Conservation (phyloP, 2,329 filamentous ascomycete genomes). For the Macroventuria anomochaeta region DNA sequence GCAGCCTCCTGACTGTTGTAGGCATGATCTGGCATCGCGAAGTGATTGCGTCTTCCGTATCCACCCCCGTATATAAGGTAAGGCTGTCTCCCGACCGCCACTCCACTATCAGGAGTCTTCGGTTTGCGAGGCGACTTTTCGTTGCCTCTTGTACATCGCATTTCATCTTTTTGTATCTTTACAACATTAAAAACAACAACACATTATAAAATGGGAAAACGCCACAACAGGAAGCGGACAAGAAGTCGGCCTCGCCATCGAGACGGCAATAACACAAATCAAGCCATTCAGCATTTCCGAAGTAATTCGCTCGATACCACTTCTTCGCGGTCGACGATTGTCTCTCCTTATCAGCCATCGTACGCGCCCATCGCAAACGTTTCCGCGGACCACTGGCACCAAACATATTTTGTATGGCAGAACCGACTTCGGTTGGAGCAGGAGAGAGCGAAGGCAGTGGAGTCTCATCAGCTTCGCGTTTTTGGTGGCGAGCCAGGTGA, state of each 20-base stretch:
- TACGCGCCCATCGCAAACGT: conserved; percentile 25
- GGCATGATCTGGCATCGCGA: conserved; percentile 29
- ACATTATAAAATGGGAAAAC: conserved; percentile 44
- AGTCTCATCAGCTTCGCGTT: conserved; percentile 49
- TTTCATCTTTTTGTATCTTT: conserved; percentile 16
- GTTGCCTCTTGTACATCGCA: conserved; percentile 11
- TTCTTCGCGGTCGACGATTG: conserved; percentile 31
- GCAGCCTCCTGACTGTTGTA: conserved; percentile 37
- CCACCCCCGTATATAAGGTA: conserved; percentile 40
- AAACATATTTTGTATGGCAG: conserved; percentile 49
- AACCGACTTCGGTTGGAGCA: conserved; percentile 38
- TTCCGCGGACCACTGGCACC: conserved; percentile 44
- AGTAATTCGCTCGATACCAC: conserved; percentile 41
- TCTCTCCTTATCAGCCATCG: conserved; percentile 31
- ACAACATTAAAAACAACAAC: conserved; percentile 1
- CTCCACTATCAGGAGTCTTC: conserved; percentile 35
- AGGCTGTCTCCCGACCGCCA: conserved; percentile 18
- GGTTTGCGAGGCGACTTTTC: conserved; percentile 39
- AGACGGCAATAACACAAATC: conserved; percentile 32
- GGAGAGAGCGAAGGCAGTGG: conserved; percentile 38
- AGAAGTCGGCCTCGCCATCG: conserved; percentile 52
- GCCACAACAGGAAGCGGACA: conserved; percentile 54
- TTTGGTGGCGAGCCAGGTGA: conserved; percentile 54
- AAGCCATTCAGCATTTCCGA: conserved; percentile 36
- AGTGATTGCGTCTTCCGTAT: conserved; percentile 18